phyloP scores from a whole-genome alignment of 202 grass and related monocot species.

The Setaria italica region DNA sequence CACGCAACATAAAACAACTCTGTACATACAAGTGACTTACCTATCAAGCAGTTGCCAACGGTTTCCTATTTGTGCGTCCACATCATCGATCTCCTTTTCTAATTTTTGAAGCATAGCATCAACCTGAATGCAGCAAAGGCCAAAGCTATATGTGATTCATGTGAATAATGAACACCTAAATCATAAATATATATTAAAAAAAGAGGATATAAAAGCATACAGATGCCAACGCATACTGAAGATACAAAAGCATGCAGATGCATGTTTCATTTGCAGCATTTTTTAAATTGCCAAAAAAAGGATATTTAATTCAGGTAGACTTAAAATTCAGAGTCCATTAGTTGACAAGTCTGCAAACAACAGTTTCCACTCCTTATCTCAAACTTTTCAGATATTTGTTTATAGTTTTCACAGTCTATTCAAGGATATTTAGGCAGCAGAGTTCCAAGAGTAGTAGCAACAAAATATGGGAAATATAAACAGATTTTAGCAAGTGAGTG shows the following conservation, averaged over 20 bases:
- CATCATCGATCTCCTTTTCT: constrained; percentile 98
- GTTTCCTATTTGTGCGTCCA: constrained; percentile 94
- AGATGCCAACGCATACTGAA: neutral
- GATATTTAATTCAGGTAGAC: neutral
- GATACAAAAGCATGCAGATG: constrained; percentile 2
- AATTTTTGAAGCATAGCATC: constrained; percentile 93
- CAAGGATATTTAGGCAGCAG: neutral
- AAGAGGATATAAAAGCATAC: neutral
- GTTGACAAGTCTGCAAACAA: constrained; percentile 17
- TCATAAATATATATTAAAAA: constrained; percentile 35
- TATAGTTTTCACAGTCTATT: neutral
- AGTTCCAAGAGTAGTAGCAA: constrained; percentile 15
- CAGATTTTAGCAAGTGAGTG: constrained; percentile 2
- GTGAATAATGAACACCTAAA: constrained; percentile 28
- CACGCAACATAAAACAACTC: constrained; percentile 25
- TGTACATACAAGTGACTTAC: constrained; percentile 52
- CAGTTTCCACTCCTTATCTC: constrained; percentile 16
- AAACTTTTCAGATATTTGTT: constrained; percentile 28
- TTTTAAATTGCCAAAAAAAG: neutral
- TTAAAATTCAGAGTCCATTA: constrained; percentile 20
- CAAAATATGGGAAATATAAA: constrained; percentile 32
- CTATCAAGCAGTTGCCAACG: constrained; percentile 97
- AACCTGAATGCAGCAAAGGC: constrained; percentile 61
- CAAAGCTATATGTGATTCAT: constrained; percentile 43
- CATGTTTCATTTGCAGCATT: neutral